phyloP scores from a whole-genome alignment of 2,329 filamentous ascomycete genomes.

The Coleophoma eucalyptorum region DNA sequence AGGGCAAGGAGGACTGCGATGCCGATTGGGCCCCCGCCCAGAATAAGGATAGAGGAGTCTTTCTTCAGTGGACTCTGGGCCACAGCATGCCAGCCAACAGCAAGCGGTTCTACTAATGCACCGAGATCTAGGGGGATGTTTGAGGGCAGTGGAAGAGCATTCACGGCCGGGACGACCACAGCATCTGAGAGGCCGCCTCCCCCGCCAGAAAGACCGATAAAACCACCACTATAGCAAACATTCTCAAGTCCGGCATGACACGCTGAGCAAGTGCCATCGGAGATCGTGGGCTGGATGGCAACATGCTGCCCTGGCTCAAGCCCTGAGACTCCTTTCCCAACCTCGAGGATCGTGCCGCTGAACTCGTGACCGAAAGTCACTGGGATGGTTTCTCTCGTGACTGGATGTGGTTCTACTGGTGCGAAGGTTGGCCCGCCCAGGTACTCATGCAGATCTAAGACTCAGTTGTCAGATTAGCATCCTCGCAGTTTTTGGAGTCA shows the following conservation, averaged over 20 bases:
- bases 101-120: conserved; percentile 59
- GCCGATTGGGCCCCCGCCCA: conserved; percentile 62
- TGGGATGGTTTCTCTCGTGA: conserved; percentile 54
- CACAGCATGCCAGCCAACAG: conserved; percentile 63
- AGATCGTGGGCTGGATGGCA: conserved; percentile 56
- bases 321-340: conserved; percentile 45
- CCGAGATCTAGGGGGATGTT: conserved; percentile 47
- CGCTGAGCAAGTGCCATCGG: conserved; percentile 50
- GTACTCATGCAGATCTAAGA: conserved; percentile 47
- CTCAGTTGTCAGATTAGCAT: neutral
- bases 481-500: neutral
- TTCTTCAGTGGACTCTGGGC: conserved; percentile 40
- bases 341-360: conserved; percentile 52
- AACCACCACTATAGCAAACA: conserved; percentile 52
- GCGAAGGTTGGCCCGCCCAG: conserved; percentile 43
- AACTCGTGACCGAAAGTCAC: conserved; percentile 65
- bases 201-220: conserved; percentile 39
- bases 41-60: conserved; percentile 46
- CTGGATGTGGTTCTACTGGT: conserved; percentile 47
- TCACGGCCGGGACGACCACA: conserved; percentile 45
- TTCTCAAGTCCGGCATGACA: conserved; percentile 51
- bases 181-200: conserved; percentile 53
- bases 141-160: conserved; percentile 46
- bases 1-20: conserved; percentile 57
- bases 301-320: conserved; percentile 53